These are phyloP conservation scores for Solanum chmielewskii DNA, from an alignment of 257 asterid species.

Conservation along the genomic window DNA sequence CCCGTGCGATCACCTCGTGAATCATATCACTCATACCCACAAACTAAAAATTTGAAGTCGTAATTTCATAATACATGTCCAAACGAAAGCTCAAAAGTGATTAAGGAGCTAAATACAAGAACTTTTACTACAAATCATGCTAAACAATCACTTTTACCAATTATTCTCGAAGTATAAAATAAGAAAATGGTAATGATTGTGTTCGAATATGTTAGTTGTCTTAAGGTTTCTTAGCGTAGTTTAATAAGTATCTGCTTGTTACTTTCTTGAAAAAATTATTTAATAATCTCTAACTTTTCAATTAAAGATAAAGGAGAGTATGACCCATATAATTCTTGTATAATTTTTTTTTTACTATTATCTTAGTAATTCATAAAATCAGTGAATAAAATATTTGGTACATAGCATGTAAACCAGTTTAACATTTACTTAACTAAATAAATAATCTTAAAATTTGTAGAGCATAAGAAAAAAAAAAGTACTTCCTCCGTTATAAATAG, in stretches of 20 bases:
- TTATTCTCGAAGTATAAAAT: not conserved
- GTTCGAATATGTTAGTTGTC: not conserved
- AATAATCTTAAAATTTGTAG: not conserved
- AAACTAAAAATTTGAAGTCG: too few species aligned
- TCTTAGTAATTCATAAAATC: not conserved
- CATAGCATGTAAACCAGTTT: not conserved
- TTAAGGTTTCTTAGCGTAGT: slow-evolving; percentile 1
- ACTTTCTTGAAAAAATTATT: not conserved
- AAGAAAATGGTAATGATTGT: not conserved
- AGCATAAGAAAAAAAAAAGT: too few species aligned
- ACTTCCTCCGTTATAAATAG: too few species aligned
- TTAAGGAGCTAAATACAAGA: not conserved
- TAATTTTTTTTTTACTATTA: not conserved
- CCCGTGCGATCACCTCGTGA: not conserved
- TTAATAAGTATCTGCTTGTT: not conserved
- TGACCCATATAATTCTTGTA: not conserved
- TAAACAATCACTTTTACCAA: not conserved
- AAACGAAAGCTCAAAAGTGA: not conserved
- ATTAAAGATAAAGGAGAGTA: not conserved
- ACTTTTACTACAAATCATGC: not conserved
- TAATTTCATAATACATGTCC: not conserved
- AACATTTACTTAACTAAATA: not conserved
- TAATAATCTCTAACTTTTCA: not conserved
- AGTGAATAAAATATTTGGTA: not conserved
- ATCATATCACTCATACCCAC: not conserved